Evolutionary conservation across 1,284 basidiomycete genomes (phyloP).

Genomic region (Lentinula novae-zelandiae): DNA sequence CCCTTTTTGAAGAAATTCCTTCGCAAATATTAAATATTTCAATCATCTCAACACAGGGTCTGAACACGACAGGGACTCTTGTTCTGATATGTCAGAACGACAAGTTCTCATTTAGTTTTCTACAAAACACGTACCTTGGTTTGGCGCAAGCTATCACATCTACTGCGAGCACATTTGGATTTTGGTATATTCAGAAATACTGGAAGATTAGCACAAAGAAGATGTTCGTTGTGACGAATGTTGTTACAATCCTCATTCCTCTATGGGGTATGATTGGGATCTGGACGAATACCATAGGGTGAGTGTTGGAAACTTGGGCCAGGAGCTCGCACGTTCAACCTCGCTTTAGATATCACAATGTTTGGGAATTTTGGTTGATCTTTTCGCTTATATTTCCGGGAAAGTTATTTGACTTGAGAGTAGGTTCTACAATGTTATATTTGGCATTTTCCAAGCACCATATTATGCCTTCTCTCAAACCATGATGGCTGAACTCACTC

Average conservation of each 20-base stretch:
- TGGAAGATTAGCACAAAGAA: slow-evolving; percentile 75
- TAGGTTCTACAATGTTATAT: slow-evolving; percentile 78
- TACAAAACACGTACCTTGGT: slow-evolving; percentile 76
- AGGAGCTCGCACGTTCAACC: background rate
- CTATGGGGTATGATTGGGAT: slow-evolving; percentile 88
- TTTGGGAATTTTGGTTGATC: slow-evolving; percentile 77
- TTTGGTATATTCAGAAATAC: slow-evolving; percentile 79
- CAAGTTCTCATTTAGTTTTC: slow-evolving; percentile 69
- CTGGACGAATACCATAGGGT: slow-evolving; percentile 75
- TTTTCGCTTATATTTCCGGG: background rate
- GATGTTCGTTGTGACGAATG: slow-evolving; percentile 78
- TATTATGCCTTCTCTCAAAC: slow-evolving; percentile 86
- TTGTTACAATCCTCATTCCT: slow-evolving; percentile 74
- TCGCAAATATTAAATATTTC: background rate
- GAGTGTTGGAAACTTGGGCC: slow-evolving; percentile 15
- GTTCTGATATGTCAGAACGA: slow-evolving; percentile 77
- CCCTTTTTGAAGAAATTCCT: background rate
- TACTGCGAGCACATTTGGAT: slow-evolving; percentile 66
- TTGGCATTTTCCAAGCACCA: slow-evolving; percentile 81
- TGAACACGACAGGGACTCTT: slow-evolving; percentile 77
- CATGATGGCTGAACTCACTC: slow-evolving; percentile 83
- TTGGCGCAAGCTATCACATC: slow-evolving; percentile 71
- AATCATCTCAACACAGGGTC: slow-evolving; percentile 40
- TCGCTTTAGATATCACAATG: slow-evolving; percentile 65
- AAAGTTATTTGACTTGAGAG: background rate